These are phyloP conservation scores for Termitomyces sp. DNA, from an alignment of 768 basidiomycete genomes.

Conservation along the genomic window DNA sequence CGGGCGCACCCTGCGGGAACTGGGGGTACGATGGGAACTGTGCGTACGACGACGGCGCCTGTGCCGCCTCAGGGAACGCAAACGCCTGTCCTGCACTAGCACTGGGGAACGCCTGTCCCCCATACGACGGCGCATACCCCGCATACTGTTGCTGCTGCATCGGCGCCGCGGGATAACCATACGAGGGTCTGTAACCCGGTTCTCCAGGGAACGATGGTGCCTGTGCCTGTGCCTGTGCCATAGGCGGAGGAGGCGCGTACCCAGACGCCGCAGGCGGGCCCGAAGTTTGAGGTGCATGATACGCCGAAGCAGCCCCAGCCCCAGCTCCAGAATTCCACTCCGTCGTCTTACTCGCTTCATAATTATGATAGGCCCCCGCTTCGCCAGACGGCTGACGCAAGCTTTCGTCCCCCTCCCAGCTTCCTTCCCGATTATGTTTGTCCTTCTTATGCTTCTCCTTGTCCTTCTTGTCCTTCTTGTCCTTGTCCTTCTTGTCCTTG, in stretches of 20 bases:
- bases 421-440: slow-evolving; percentile 2
- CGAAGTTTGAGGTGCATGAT: slow-evolving; percentile 21
- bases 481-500: slow-evolving; percentile 8
- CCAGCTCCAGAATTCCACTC: slow-evolving; percentile 7
- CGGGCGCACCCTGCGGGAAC: slow-evolving; percentile 30
- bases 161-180: slow-evolving; percentile 13
- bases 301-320: neutral
- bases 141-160: neutral
- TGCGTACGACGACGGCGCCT: slow-evolving; percentile 16
- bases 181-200: slow-evolving; percentile 11
- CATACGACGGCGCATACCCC: slow-evolving; percentile 9
- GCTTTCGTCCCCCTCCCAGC: neutral
- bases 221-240: slow-evolving; percentile 23
- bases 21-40: slow-evolving; percentile 29
- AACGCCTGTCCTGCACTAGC: slow-evolving; percentile 15
- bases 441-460: slow-evolving; percentile 13
- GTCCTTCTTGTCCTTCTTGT: slow-evolving; percentile 9
- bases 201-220: slow-evolving; percentile 16
- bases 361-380: slow-evolving; percentile 24
- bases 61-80: slow-evolving; percentile 15
- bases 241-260: slow-evolving; percentile 19
- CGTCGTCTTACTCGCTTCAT: neutral
- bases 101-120: slow-evolving; percentile 24
- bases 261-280: slow-evolving; percentile 18
- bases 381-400: slow-evolving; percentile 13